Evolutionary conservation across 441 rosid genomes (phyloP).

Genomic region (Adansonia gregorii): DNA sequence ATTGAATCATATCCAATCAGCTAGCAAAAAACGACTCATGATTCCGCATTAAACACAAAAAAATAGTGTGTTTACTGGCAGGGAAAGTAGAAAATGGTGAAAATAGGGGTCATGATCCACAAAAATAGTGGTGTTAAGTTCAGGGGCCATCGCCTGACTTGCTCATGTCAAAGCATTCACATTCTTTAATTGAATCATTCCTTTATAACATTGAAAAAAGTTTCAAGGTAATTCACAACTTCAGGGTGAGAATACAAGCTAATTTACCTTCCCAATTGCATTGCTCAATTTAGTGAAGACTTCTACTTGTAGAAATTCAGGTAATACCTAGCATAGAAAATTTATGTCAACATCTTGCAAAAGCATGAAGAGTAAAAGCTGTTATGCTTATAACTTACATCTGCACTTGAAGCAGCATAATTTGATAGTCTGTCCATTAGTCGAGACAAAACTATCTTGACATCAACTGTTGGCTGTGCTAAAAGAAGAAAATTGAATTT

Average conservation of each 20-base stretch:
- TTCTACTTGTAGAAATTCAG: conserved; percentile 77
- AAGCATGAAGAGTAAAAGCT: conserved; percentile 12
- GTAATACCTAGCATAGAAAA: conserved; percentile 51
- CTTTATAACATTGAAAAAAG: background rate
- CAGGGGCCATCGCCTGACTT: background rate
- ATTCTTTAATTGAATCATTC: background rate
- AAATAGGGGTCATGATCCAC: conserved; percentile 18
- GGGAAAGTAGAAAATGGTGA: conserved; percentile 11
- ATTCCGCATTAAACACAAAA: conserved; percentile 23
- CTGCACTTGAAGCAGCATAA: conserved; percentile 65
- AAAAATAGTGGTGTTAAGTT: background rate
- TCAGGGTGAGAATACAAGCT: conserved; percentile 19
- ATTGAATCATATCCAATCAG: conserved; percentile 25
- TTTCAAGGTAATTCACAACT: conserved; percentile 21
- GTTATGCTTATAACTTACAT: conserved; percentile 44
- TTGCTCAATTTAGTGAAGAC: conserved; percentile 67
- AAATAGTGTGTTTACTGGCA: background rate
- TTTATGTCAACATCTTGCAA: conserved; percentile 26
- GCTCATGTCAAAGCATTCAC: background rate
- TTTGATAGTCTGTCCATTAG: conserved; percentile 72
- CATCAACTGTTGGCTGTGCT: conserved; percentile 65
- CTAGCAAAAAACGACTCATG: conserved; percentile 28
- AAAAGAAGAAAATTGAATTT: conserved; percentile 12
- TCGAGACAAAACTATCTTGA: conserved; percentile 59
- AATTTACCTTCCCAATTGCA: conserved; percentile 66